Base-by-base conservation (phyloP, 106 monocot genomes). In the Chionographis japonica region DNA sequence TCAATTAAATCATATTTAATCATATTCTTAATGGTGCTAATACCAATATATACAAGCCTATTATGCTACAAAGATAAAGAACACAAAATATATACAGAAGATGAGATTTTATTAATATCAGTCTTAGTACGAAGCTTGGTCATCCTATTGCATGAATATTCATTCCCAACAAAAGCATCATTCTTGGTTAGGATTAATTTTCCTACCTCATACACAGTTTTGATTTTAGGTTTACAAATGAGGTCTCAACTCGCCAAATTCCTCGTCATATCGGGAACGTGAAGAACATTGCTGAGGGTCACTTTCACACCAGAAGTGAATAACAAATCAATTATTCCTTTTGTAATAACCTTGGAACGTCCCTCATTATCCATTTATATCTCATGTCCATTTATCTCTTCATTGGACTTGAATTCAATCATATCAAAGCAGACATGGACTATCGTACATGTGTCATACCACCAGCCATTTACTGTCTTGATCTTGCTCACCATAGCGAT, bases 381-480 rank as follows among this genome's bases (percentile, higher is more conserved):
- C 52, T 15, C 56, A 2, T 68, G 14, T 15, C 20, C 55, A 35
- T 67, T 10, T n/a, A 8, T 3, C 2, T 68, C 36, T 52, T 55
- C 35, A 56, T 55, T 55, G 4, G 2, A 4, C 10, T 68, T 56
- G 12, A 68, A 38, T 8, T 38, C 8, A 17, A 14, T 53, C 12
- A 16, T 38, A 37, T 68, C 12, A 40, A 53, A 20, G 37, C 68
- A 68, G 15, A 54, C 16, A 10, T 68, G 68, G 52, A 68, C 6
- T 1, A 36, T 55, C 4, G 68, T 36, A 1, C 40, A 27, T 0
- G 16, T 20, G 7, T 42, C 68, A 68, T 68, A 52, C 37, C 55
- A 68, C 55, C 53, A 55, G 14, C 35, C 55, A 4, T 4, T 5
- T 1, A 37, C 17, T 56, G 38, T 56, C 6, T 37, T 53, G 10